Evolutionary conservation across 169 alveolate genomes (phyloP), one percentile per base, ranked within the genome.

Genomic region (Theileria parva): DNA sequence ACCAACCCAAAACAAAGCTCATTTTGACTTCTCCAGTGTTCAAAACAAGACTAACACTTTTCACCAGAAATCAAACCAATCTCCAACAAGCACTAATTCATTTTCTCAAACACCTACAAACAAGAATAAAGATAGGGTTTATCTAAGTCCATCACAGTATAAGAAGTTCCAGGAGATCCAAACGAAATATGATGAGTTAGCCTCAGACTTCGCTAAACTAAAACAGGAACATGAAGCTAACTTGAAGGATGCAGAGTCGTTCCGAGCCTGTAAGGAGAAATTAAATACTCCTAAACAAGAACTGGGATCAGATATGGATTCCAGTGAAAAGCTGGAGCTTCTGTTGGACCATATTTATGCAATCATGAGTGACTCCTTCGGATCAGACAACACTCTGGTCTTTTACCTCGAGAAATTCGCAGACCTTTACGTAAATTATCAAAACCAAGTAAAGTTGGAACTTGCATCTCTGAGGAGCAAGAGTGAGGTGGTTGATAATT

Each of bases 351-450:
- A 75, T 51, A 67, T 83, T 19, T 83, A 83, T 61, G 13, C 86
- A 1, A 37, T 73, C 28, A 53, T 77, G 51, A 55, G 86, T 27
- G 89, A 83, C 23, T 53, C 86, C 34, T 83, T 83, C 71, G 89
- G 89, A n/a, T 61, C 85, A 9, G 89, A 83, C 65, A 83, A 83
- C 81, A 64, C 79, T 23, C 61, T 83, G 17, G 80, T 81, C 25
- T 48, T 70, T 69, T 61, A 68, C 28, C 73, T 83, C 25, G 89
- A 83, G 77, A 81, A 83, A 39, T 63, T 77, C 71, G 89, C 89
- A n/a, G 74, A 83, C 77, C 25, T 83, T 2, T 83, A 83, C 67
- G 74, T 83, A 59, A 74, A 76, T 60, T 28, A 67, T n/a, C 85
- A 76, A 64, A 55, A 76, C 19, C 60, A 83, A 51, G 74, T 37